A percentile compares a stretch with the other conserved stretches of the same genome.
phyloP scores from a whole-genome alignment of 2,329 filamentous ascomycete species.

The Xylaria sp. region DNA sequence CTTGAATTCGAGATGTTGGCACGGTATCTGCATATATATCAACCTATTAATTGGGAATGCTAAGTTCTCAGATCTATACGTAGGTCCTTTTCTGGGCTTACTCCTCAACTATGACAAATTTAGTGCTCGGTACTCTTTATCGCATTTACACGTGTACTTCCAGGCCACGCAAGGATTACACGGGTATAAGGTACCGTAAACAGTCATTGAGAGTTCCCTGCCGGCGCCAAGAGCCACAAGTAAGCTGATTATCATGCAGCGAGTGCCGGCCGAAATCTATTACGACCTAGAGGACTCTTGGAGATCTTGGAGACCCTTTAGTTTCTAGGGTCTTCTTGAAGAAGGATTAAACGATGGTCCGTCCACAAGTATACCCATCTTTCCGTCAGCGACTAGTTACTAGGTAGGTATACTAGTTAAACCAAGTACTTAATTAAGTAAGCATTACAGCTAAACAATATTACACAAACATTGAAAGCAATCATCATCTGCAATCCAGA shows the following conservation, averaged over 20 bases:
- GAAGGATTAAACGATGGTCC: conserved; percentile 29
- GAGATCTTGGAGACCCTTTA: conserved; percentile 9
- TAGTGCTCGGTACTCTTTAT: conserved; percentile 13
- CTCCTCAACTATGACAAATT: conserved; percentile 33
- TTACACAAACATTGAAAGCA: too few relatives aligned
- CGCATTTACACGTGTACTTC: conserved; percentile 9
- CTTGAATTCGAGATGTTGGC: background rate
- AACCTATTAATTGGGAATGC: background rate
- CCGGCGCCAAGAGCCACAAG: conserved; percentile 10
- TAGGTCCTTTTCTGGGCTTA: conserved; percentile 1
- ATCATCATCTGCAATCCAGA: too few relatives aligned
- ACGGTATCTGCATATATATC: conserved; percentile 20
- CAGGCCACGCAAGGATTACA: background rate
- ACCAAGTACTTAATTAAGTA: too few relatives aligned
- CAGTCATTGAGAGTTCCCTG: conserved; percentile 6
- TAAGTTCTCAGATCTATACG: background rate
- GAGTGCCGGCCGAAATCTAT: background rate
- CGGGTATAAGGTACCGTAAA: background rate
- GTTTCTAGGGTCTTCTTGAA: background rate
- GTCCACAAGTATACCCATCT: too few relatives aligned
- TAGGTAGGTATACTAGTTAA: too few relatives aligned
- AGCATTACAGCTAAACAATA: too few relatives aligned
- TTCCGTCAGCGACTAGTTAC: too few relatives aligned
- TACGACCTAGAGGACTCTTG: conserved; percentile 5
- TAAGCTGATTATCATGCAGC: conserved; percentile 15